Evolutionary conservation across 1,284 basidiomycete species (phyloP).

Genomic region (Lentinula novae-zelandiae): DNA sequence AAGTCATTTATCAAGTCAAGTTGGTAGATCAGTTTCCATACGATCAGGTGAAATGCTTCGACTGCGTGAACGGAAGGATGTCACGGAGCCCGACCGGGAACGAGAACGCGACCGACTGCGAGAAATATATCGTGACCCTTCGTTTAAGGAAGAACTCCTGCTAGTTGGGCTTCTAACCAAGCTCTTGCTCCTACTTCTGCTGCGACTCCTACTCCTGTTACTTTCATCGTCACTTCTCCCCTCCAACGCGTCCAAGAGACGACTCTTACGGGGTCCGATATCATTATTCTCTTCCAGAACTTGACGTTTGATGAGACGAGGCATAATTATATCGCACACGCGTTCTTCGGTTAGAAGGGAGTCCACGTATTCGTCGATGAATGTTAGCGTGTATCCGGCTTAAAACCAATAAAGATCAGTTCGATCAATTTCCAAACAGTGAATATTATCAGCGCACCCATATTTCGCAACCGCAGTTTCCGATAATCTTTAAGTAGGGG

Average conservation of each 20-base stretch:
- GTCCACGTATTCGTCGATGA: slow-evolving; percentile 93
- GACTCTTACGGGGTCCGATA: slow-evolving; percentile 77
- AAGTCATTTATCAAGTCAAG: slow-evolving; percentile 10
- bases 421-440: background rate
- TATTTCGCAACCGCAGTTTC: slow-evolving; percentile 81
- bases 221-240: slow-evolving; percentile 53
- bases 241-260: slow-evolving; percentile 80
- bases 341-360: slow-evolving; percentile 84
- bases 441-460: slow-evolving; percentile 50
- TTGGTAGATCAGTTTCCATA: slow-evolving; percentile 35
- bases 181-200: slow-evolving; percentile 27
- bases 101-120: slow-evolving; percentile 51
- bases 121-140: slow-evolving; percentile 57
- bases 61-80: slow-evolving; percentile 48
- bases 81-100: slow-evolving; percentile 35
- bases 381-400: slow-evolving; percentile 82
- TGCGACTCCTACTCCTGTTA: slow-evolving; percentile 32
- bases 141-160: slow-evolving; percentile 37
- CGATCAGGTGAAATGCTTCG: slow-evolving; percentile 59
- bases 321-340: slow-evolving; percentile 95
- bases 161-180: slow-evolving; percentile 28
- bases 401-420: slow-evolving; percentile 7
- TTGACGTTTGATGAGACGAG: slow-evolving; percentile 82
- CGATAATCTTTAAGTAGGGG: slow-evolving; percentile 92
- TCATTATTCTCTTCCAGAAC: slow-evolving; percentile 92